Evolutionary conservation across 306 rosid genomes (phyloP).

Genomic region (Psophocarpus tetragonolobus): DNA sequence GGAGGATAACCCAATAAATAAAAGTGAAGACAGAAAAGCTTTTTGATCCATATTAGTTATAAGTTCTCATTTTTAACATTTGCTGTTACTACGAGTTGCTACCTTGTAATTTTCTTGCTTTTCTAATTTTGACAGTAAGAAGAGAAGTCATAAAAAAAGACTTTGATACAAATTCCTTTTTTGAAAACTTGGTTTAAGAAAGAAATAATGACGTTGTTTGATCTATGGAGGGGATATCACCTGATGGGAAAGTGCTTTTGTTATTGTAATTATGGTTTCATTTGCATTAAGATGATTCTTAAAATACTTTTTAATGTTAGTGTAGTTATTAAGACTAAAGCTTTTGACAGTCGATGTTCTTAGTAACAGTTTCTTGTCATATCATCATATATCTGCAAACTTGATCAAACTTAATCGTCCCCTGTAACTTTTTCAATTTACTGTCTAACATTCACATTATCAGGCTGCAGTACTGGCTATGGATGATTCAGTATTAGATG

Average conservation of each 20-base stretch:
- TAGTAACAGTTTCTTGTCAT: background rate
- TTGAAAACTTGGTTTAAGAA: background rate
- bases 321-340: background rate
- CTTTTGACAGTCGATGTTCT: background rate
- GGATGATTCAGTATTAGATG: constrained; percentile 85
- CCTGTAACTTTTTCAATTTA: constrained; percentile 9
- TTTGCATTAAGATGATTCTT: constrained; percentile 19
- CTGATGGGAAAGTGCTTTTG: background rate
- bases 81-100: too few species aligned
- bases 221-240: background rate
- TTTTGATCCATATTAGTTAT: too few species aligned
- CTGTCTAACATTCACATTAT: constrained; percentile 36
- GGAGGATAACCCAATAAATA: constrained; percentile 1
- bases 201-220: background rate
- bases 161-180: background rate
- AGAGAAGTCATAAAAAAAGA: background rate
- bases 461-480: constrained; percentile 91
- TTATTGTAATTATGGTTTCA: background rate
- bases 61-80: too few species aligned
- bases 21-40: background rate
- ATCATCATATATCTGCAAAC: background rate
- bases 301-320: background rate
- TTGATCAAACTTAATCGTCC: background rate
- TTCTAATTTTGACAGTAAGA: too few species aligned
- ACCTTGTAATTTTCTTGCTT: too few species aligned